Evolutionary conservation across 2,329 filamentous ascomycete genomes (phyloP).

Genomic region (Leptosphaerulina australis): DNA sequence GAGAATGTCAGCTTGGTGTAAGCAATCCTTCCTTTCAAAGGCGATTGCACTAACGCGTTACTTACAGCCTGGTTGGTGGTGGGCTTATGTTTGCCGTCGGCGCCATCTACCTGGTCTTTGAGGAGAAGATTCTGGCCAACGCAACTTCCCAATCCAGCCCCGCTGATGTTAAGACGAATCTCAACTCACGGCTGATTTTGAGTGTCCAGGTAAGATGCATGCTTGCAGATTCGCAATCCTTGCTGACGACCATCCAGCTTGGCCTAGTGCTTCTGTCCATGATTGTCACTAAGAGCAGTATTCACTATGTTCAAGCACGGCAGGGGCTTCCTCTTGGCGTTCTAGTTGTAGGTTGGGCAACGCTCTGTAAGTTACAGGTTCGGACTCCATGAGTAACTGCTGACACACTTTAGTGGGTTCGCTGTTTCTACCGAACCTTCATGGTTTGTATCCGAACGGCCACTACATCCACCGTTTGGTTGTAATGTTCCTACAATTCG

Average conservation of each 20-base stretch:
- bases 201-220: slow-evolving; percentile 65
- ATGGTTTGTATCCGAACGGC: slow-evolving; percentile 77
- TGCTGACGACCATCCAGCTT: slow-evolving; percentile 53
- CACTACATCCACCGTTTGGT: slow-evolving; percentile 90
- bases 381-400: neutral
- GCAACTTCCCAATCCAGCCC: slow-evolving; percentile 45
- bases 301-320: slow-evolving; percentile 83
- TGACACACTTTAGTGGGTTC: slow-evolving; percentile 66
- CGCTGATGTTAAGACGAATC: slow-evolving; percentile 45
- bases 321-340: slow-evolving; percentile 85
- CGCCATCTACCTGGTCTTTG: slow-evolving; percentile 77
- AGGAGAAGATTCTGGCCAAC: slow-evolving; percentile 64
- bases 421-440: slow-evolving; percentile 78
- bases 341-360: slow-evolving; percentile 82
- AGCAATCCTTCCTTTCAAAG: slow-evolving; percentile 28
- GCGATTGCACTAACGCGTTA: slow-evolving; percentile 10
- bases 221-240: no score
- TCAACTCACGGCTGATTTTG: slow-evolving; percentile 64
- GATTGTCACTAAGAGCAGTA: slow-evolving; percentile 84
- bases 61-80: slow-evolving; percentile 74
- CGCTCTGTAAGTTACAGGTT: slow-evolving; percentile 64
- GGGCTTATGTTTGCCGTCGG: slow-evolving; percentile 78
- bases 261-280: slow-evolving; percentile 82
- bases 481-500: slow-evolving; percentile 89
- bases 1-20: slow-evolving; percentile 80